Base-by-base conservation (phyloP, 495 filamentous ascomycete genomes). In the Neurospora africana region DNA sequence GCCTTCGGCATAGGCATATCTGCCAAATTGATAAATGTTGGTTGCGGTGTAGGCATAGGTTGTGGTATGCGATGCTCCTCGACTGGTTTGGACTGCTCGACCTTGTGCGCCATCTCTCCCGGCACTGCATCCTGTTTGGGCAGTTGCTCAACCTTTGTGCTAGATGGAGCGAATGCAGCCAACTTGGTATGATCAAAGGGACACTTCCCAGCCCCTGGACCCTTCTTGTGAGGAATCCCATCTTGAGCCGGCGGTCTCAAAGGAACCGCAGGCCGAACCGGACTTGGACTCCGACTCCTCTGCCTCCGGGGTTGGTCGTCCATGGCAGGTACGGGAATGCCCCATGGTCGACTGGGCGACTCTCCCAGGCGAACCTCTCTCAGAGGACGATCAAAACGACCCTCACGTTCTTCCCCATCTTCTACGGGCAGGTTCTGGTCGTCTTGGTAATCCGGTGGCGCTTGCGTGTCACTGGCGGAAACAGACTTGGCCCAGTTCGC, bases 321-420 rank as follows among this genome's bases (percentile, higher is more conserved):
- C 53, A 61, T 61, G 15, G 86, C 76, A 0, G 92, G 94, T 1
- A 97, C 90, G 21, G 86, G 86, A 41, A 97, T 95, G 3, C 94
- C 94, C 94, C 94, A 97, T 36, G 94, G 94, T 35, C 93, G 86
- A 78, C 91, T 95, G 40, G 94, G 94, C 39, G 91, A 94, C 78
- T 97, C 94, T 21, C 94, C 94, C 33, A 97, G 88, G 8, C 94
- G 85, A 17, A 97, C 87, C 72, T 96, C 94, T 73, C 92, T 90
- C 67, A 97, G 76, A 4, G 90, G 89, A 53, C 94, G 87, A 75
- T 96, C 93, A 77, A 95, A 97, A 73, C 89, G 90, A 68, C 83
- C 81, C 80, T 86, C 82, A 71, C 88, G 79, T 37, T 87, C 84
- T 65, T 84, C 81, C 13, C 86, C 84, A 41, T 79, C 79, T 33